Base-by-base conservation (phyloP, 1,284 basidiomycete genomes). In the Pseudomicrostroma phylloplanum region DNA sequence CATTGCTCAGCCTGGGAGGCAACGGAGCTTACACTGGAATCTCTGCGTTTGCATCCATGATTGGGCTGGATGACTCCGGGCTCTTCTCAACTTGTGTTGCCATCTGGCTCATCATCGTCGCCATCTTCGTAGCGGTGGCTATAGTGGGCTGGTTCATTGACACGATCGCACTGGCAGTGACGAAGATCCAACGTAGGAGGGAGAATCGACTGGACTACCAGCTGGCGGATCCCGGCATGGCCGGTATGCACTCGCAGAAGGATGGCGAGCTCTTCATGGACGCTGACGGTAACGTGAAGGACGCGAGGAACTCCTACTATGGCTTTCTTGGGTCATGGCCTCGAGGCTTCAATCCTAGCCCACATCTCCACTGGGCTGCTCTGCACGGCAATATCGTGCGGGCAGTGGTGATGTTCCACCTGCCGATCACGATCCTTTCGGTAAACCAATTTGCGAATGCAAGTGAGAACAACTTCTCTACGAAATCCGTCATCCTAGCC, bases 391-490 rank as follows among this genome's bases (percentile, higher is more conserved):
- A 96, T 80, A 85, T 97, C 58, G 86, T 93, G 60, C 88, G 94
- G 58, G 83, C 94, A 61, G 84, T 97, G 51, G 83, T 93, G 59
- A 83, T 94, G 46, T 97, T 96, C 82, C 93, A 96, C 81, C 85
- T 96, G 21, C 93, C 93, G 11, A 85, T 97, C 69, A 94, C 91
- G 42, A 86, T 92, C 59, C 92, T 94, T 79, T 91, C 91, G 6
- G 87, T 86, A 65, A 96, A 90, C 78, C 88, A 92, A 73, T 88
- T 93, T 83, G 85, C 86, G 3, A 81, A 88, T 43, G 82, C 84
- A 25, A 80, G 80, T 39, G 71, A 81, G 1, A 79, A 83, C 6
- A 36, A 36, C 9, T 36, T 36, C 30, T 85, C 85, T 1, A 71
- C 73, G 17, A 85, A 85, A 1, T 70, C 84, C 3, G 84, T 88